Evolutionary conservation across 148 eudicot genomes (phyloP).

Genomic region (Salicornia ramosissima): DNA sequence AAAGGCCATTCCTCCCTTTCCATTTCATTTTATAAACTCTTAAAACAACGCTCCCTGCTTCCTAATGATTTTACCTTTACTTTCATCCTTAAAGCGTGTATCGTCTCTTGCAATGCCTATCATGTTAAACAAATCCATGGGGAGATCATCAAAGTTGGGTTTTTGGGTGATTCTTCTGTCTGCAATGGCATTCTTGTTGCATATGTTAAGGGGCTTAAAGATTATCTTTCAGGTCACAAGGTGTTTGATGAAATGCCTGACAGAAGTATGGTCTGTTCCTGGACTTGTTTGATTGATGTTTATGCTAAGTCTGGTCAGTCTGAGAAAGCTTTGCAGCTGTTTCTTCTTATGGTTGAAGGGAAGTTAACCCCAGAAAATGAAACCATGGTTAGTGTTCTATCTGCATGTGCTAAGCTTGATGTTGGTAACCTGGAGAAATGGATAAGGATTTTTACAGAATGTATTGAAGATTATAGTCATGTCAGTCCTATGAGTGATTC

Average conservation of each 20-base stretch:
- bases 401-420: slow-evolving; percentile 59
- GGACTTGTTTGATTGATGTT: slow-evolving; percentile 68
- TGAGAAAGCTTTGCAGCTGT: slow-evolving; percentile 49
- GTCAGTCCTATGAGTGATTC: slow-evolving; percentile 27
- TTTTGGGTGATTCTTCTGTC: slow-evolving; percentile 37
- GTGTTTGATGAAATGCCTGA: slow-evolving; percentile 76
- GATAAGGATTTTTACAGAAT: slow-evolving; percentile 27
- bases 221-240: slow-evolving; percentile 48
- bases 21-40: slow-evolving; percentile 29
- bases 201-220: slow-evolving; percentile 49
- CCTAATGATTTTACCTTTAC: slow-evolving; percentile 76
- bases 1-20: slow-evolving; percentile 32
- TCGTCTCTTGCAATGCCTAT: slow-evolving; percentile 15
- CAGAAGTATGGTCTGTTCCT: slow-evolving; percentile 41
- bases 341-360: slow-evolving; percentile 43
- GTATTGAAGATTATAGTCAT: slow-evolving; percentile 19
- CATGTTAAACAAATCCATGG: slow-evolving; percentile 46
- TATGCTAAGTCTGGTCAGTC: slow-evolving; percentile 46
- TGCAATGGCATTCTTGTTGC: slow-evolving; percentile 57
- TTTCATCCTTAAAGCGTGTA: slow-evolving; percentile 55
- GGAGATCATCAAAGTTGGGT: slow-evolving; percentile 43
- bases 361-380: slow-evolving; percentile 48
- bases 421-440: slow-evolving; percentile 37
- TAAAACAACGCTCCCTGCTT: slow-evolving; percentile 33
- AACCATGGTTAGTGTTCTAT: slow-evolving; percentile 60